Percentiles rank a stretch among this genome's conserved stretches.
Evolutionary conservation across 768 basidiomycete species (phyloP).

Genomic region (Rhodotorula diobovata): DNA sequence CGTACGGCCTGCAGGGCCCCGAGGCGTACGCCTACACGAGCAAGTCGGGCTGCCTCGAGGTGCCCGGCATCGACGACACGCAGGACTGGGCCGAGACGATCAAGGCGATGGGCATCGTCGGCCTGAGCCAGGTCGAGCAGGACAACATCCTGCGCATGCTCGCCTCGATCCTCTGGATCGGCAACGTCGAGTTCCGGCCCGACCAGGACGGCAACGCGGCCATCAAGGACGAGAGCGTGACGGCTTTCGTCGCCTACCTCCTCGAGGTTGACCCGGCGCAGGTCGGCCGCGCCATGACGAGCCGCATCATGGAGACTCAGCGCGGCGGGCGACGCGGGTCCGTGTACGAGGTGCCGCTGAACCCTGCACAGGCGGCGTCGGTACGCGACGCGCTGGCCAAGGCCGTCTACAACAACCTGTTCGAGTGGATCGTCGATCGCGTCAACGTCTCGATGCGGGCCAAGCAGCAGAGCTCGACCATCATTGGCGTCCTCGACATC

Average conservation of each 20-base stretch:
- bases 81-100: constrained; percentile 84
- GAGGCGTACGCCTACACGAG: constrained; percentile 93
- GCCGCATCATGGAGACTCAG: constrained; percentile 83
- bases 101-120: constrained; percentile 92
- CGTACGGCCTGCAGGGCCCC: constrained; percentile 90
- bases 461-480: constrained; percentile 62
- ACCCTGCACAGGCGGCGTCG: constrained; percentile 80
- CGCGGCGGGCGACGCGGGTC: constrained; percentile 76
- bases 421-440: constrained; percentile 97
- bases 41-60: constrained; percentile 83
- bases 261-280: constrained; percentile 76
- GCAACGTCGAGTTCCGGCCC: constrained; percentile 86
- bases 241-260: constrained; percentile 89
- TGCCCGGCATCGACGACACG: constrained; percentile 81
- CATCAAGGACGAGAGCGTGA: constrained; percentile 76
- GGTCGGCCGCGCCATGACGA: constrained; percentile 82
- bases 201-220: constrained; percentile 81
- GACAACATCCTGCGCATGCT: constrained; percentile 89
- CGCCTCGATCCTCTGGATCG: constrained; percentile 87
- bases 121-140: constrained; percentile 78
- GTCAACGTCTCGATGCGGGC: constrained; percentile 96
- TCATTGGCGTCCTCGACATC: constrained; percentile 96
- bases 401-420: constrained; percentile 95
- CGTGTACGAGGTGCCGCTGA: constrained; percentile 85
- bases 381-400: constrained; percentile 89